phyloP scores from a whole-genome alignment of 164 flowering plant species.

The Chloranthus sessilifolius region DNA sequence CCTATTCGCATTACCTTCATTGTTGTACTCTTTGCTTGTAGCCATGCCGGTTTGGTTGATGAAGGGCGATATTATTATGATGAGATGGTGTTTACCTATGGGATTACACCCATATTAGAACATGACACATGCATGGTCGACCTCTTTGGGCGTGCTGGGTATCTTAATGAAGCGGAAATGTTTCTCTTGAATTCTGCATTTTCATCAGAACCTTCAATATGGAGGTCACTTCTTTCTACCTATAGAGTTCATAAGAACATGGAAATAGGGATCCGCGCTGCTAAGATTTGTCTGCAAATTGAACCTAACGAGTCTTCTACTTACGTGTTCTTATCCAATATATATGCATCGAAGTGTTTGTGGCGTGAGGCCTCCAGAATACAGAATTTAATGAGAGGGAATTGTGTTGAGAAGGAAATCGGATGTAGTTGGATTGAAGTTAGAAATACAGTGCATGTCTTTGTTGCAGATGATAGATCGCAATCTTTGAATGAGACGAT shows the following conservation, averaged over 20 bases:
- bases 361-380: conserved; percentile 7
- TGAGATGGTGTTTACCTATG: conserved; percentile 1
- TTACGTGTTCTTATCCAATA: conserved; percentile 10
- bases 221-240: conserved; percentile 9
- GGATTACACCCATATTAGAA: conserved; percentile 8
- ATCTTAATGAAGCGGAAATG: conserved; percentile 3
- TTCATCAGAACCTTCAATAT: conserved; percentile 7
- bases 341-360: conserved; percentile 5
- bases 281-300: neutral
- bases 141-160: conserved; percentile 8
- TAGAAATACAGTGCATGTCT: conserved; percentile 4
- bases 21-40: conserved; percentile 7
- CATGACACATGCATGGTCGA: conserved; percentile 11
- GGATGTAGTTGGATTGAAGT: conserved; percentile 9
- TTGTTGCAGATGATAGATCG: conserved; percentile 5
- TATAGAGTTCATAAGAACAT: conserved; percentile 4
- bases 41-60: conserved; percentile 8
- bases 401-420: conserved; percentile 5
- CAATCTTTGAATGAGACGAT: conserved; percentile 1
- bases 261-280: conserved; percentile 3
- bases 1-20: conserved; percentile 9
- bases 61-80: conserved; percentile 5
- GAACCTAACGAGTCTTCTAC: conserved; percentile 4
- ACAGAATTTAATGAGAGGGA: conserved; percentile 5
- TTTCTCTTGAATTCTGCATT: conserved; percentile 7